phyloP scores from a whole-genome alignment of 2,329 filamentous ascomycete species.

The Metarhizium robertsii region DNA sequence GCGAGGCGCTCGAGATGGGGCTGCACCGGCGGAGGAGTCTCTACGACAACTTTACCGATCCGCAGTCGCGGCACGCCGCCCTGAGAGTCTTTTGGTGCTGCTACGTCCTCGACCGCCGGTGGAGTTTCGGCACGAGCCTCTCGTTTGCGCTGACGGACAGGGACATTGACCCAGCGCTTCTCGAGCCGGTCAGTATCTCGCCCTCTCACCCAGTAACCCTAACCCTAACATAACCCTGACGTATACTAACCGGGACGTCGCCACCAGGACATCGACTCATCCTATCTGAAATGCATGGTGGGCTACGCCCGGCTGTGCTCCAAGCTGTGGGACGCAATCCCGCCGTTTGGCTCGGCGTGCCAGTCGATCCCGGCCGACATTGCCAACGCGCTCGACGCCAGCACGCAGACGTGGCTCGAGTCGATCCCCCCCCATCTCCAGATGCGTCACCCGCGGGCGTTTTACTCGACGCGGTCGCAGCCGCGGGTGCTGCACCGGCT shows the following conservation, averaged over 20 bases:
- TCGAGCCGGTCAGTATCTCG: slow-evolving; percentile 26
- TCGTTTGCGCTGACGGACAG: slow-evolving; percentile 38
- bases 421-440: slow-evolving; percentile 32
- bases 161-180: slow-evolving; percentile 38
- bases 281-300: slow-evolving; percentile 38
- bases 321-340: slow-evolving; percentile 36
- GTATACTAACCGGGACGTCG: too few species aligned
- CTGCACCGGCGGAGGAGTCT: slow-evolving; percentile 36
- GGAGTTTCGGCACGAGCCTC: slow-evolving; percentile 41
- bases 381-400: slow-evolving; percentile 28
- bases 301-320: slow-evolving; percentile 35
- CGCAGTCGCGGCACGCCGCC: slow-evolving; percentile 19
- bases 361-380: slow-evolving; percentile 27
- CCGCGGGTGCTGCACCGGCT: slow-evolving; percentile 29
- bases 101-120: slow-evolving; percentile 41
- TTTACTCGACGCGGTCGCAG: slow-evolving; percentile 19
- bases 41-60: slow-evolving; percentile 26
- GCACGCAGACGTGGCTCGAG: slow-evolving; percentile 34
- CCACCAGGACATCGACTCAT: slow-evolving; percentile 20
- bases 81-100: slow-evolving; percentile 39
- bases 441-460: slow-evolving; percentile 26
- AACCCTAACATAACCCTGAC: neutral
- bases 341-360: slow-evolving; percentile 23
- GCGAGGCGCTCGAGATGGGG: slow-evolving; percentile 37
- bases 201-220: neutral